Conservation (phyloP, 1,139 yeast species). For the Nakaseomyces glabratus region DNA sequence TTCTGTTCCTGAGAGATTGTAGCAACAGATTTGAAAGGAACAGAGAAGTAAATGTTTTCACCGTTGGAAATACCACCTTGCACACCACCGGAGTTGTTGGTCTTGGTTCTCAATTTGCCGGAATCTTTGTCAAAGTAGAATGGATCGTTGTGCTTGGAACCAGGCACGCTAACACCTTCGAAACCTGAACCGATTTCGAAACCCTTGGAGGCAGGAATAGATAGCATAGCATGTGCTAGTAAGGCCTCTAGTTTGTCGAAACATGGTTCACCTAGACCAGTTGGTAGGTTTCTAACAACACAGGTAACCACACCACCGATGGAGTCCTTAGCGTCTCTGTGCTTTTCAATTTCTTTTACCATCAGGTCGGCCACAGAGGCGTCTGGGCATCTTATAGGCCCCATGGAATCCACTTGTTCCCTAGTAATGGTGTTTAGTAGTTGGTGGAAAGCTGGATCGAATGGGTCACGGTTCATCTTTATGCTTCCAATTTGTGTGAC, state of each 20-base stretch:
- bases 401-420: constrained; percentile 76
- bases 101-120: constrained; percentile 64
- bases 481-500: constrained; percentile 83
- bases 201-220: constrained; percentile 96
- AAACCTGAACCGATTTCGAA: constrained; percentile 97
- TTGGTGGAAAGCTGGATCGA: constrained; percentile 53
- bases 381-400: constrained; percentile 93
- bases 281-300: constrained; percentile 86
- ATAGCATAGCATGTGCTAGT: constrained; percentile 95
- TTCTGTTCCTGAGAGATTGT: constrained; percentile 89
- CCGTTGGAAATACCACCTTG: constrained; percentile 98
- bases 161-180: constrained; percentile 79
- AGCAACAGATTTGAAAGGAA: constrained; percentile 97
- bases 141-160: constrained; percentile 88
- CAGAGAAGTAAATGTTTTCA: constrained; percentile 85
- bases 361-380: constrained; percentile 59
- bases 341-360: constrained; percentile 80
- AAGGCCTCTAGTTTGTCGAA: constrained; percentile 92
- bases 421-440: constrained; percentile 70
- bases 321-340: constrained; percentile 82
- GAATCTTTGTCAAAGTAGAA: constrained; percentile 51
- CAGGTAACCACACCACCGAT: constrained; percentile 98
- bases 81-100: constrained; percentile 93
- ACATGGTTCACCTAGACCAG: constrained; percentile 95
- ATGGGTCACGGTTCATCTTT: constrained; percentile 65